Evolutionary conservation across 768 basidiomycete genomes (phyloP).

Genomic region (Auricularia sp.): DNA sequence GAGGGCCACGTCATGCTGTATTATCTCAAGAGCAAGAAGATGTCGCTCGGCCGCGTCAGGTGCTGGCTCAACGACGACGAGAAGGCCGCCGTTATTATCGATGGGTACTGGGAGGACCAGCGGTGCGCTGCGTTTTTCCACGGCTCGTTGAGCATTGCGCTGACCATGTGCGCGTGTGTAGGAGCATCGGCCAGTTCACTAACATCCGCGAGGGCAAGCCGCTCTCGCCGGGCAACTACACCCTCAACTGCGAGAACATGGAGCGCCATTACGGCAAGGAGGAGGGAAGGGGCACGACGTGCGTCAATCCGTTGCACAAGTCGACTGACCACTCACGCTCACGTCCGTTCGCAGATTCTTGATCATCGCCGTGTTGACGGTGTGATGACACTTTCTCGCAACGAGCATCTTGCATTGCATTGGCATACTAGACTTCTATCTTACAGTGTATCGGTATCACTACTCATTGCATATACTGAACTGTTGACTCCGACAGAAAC

Average conservation of each 20-base stretch:
- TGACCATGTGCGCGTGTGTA: neutral
- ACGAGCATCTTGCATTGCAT: no score
- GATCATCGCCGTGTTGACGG: neutral
- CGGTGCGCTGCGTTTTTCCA: neutral
- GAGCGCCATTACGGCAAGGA: conserved; percentile 1
- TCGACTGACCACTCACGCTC: no score
- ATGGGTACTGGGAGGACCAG: neutral
- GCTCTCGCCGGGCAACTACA: neutral
- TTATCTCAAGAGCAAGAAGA: conserved; percentile 1
- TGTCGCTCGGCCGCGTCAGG: conserved; percentile 1
- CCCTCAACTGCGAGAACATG: neutral
- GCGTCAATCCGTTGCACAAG: neutral
- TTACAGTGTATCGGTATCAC: no score
- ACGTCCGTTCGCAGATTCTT: neutral
- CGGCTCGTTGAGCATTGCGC: neutral
- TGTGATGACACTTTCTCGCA: neutral
- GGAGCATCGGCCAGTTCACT: conserved; percentile 3
- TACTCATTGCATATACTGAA: no score
- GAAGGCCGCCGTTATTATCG: neutral
- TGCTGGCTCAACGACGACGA: conserved; percentile 4
- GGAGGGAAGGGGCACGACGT: neutral
- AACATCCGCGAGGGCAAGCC: neutral
- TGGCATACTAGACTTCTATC: no score
- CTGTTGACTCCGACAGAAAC: no score
- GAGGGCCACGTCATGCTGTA: conserved; percentile 4